Base-by-base conservation (phyloP, 1,284 basidiomycete genomes). In the Peniophora sp. region DNA sequence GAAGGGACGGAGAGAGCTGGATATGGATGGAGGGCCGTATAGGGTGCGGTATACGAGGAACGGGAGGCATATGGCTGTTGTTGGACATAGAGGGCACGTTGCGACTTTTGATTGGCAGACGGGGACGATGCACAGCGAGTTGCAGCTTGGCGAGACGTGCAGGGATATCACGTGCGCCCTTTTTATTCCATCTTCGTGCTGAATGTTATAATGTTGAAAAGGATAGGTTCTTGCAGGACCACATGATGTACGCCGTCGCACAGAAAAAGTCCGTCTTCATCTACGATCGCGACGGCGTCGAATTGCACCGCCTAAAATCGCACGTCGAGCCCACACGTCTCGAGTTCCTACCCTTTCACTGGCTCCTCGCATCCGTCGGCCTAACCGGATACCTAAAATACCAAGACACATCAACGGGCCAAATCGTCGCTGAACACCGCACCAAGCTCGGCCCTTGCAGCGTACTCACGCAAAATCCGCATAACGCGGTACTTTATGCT, bases 241-340 rank as follows among this genome's bases (percentile, higher is more conserved):
- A 96, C 51, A 85, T 86, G 0, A 92, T 89, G 69, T 94, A 89
- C 63, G 97, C 96, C 2, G 94, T 97, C 12, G 96, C 96, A 0
- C 96, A 99, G 68, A 92, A 93, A 67, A 92, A 95, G 75, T 93
- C 97, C 63, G 89, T 89, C 17, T 99, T 91, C 70, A 94, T 99
- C 53, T 98, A 99, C 63, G 97, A 99, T 69, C 80, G 85, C 45
- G 83, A 93, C 58, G 96, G 97, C 16, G 87, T 97, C 22, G 97
- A 99, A 67, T 70, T 99, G 8, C 96, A 99, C 63, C 77, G 82
- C 56, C 72, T 92, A 16, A 86, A 85, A 65, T 73, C 80, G 2
- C 95, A 97, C 63, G 80, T 97, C 52, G 96, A 98, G 64, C 91
- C 93, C 1, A 91, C 90, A 9, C 75, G 88, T 53, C 79, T 99